phyloP scores from a whole-genome alignment of 1,284 basidiomycete genomes.

The Meripilus lineatus region DNA sequence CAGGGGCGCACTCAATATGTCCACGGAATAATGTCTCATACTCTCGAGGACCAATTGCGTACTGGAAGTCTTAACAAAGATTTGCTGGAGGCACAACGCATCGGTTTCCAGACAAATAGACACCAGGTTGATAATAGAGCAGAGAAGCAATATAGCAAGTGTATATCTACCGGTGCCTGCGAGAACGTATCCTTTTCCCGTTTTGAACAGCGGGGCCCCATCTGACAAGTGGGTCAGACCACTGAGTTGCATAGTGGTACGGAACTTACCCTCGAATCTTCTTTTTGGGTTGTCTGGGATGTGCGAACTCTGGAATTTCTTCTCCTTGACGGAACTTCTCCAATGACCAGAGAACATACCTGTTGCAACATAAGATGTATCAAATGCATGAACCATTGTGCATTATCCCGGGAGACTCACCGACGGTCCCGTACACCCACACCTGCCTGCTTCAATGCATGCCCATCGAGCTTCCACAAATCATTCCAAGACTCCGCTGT shows the following conservation, averaged over 20 bases:
- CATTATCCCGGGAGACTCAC: constrained; percentile 29
- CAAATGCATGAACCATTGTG: constrained; percentile 5
- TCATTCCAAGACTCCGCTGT: constrained; percentile 58
- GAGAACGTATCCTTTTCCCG: constrained; percentile 68
- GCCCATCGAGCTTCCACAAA: constrained; percentile 59
- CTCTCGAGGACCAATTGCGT: too few species aligned
- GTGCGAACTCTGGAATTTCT: constrained; percentile 54
- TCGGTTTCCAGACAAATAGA: too few species aligned
- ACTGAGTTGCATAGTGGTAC: constrained; percentile 8
- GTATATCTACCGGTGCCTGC: constrained; percentile 29
- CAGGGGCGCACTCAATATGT: too few species aligned
- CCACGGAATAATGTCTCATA: too few species aligned
- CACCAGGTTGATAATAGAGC: neutral
- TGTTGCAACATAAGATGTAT: constrained; percentile 22
- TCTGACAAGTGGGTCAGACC: constrained; percentile 27
- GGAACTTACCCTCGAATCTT: constrained; percentile 69
- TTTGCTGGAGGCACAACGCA: too few species aligned
- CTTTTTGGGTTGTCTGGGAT: constrained; percentile 63
- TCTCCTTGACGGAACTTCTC: constrained; percentile 65
- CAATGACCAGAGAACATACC: constrained; percentile 81
- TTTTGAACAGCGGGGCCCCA: constrained; percentile 69
- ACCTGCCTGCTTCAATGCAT: constrained; percentile 59
- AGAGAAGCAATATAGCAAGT: neutral
- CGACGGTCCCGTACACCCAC: constrained; percentile 62
- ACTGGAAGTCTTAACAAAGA: too few species aligned